These are phyloP conservation scores for Firmiana major DNA, from an alignment of 345 rosid species.

Conservation along the genomic window DNA sequence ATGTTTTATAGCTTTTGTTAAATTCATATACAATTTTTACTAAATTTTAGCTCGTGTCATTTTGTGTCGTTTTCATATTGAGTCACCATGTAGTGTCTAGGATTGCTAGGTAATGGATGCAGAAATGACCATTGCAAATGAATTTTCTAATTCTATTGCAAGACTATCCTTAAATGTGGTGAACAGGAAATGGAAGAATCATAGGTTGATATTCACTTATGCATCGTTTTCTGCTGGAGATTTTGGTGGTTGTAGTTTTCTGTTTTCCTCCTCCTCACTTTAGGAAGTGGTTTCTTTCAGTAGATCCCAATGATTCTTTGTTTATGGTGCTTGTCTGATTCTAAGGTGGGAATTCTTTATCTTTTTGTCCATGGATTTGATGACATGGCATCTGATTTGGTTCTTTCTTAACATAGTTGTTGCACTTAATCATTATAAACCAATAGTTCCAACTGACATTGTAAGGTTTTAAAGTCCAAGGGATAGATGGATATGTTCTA, in stretches of 20 bases:
- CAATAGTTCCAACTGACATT: background rate
- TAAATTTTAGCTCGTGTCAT: too few relatives aligned
- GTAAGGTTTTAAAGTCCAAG: background rate
- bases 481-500: background rate
- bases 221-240: background rate
- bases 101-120: background rate
- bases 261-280: background rate
- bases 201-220: background rate
- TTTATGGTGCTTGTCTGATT: background rate
- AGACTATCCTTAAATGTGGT: background rate
- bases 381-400: background rate
- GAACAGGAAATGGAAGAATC: background rate
- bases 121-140: background rate
- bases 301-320: background rate
- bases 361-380: background rate
- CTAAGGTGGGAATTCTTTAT: background rate
- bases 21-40: too few relatives aligned
- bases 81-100: too few relatives aligned
- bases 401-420: background rate
- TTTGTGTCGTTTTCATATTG: too few relatives aligned
- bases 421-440: background rate
- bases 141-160: background rate
- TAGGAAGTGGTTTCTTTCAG: background rate
- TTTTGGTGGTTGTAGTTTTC: conserved; percentile 6
- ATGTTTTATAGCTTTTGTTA: too few relatives aligned